Base-by-base conservation (phyloP, 768 basidiomycete species). In the Boletus pseudo-olivaceus region DNA sequence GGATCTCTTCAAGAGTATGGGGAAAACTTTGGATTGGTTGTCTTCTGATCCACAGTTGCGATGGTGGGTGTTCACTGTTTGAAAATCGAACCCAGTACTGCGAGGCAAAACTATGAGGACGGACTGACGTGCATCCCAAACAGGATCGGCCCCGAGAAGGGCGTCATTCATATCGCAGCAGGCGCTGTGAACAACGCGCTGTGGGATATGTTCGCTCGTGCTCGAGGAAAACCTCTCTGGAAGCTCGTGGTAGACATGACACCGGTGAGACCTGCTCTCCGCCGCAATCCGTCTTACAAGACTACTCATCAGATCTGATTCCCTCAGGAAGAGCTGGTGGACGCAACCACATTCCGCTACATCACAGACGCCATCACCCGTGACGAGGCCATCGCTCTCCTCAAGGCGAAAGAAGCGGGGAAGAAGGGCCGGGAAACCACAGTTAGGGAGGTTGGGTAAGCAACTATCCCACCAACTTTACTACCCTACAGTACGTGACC, bases 121-220 rank as follows among this genome's bases (percentile, higher is more conserved):
- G 8, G 29, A 40, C 54, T 56, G 39, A 47, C 10, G 5, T 45
- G 14, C 33, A 20, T 58, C n/a, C 15, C 32, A 41, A 55, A 51
- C 48, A 89, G 88, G 88, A 87, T 94, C 62, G 93, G 93, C 6
- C 93, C 94, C 0, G 94, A 96, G 68, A 96, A 96, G 71, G 95
- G 95, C 48, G 92, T 98, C 3, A 94, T 98, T 49, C 90, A 93
- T 66, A 85, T 96, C 48, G 92, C 93, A 3, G 81, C 89, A 0
- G 91, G 82, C 6, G 91, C 92, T 1, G 92, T 98, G 8, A 83
- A 91, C 68, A 97, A 97, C 59, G 95, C 94, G 0, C 64, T 96
- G 2, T 98, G 95, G 95, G 95, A 97, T 64, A 84, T 96, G 83
- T 93, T 84, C 59, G 91, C 92, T 3, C 82, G 87, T 45, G 77